phyloP scores from a whole-genome alignment of 805 yeast genomes.

The Suhomyces tanzawaensis region DNA sequence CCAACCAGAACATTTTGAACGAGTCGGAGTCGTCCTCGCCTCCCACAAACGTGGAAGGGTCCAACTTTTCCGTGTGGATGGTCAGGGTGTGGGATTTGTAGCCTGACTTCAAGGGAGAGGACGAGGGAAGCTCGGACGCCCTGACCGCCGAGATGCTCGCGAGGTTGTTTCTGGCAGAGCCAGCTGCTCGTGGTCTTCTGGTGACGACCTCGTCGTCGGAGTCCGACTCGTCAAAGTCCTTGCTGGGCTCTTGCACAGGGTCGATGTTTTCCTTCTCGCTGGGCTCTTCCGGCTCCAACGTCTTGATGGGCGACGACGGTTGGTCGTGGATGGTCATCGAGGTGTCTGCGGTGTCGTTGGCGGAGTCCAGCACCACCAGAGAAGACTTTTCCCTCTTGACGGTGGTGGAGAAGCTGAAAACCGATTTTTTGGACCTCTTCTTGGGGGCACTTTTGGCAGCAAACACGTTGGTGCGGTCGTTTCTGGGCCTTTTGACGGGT shows the following conservation, averaged over 20 bases:
- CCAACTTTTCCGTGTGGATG: constrained; percentile 35
- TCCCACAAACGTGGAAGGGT: constrained; percentile 20
- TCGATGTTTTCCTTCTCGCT: constrained; percentile 14
- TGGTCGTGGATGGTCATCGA: constrained; percentile 24
- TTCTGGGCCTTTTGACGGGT: constrained; percentile 17
- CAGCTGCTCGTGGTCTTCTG: constrained; percentile 49
- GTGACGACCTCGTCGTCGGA: constrained; percentile 56
- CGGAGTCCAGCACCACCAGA: constrained; percentile 2
- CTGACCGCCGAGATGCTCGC: constrained; percentile 41
- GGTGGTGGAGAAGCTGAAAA: constrained; percentile 27
- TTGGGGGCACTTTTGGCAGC: constrained; percentile 7
- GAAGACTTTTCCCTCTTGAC: constrained; percentile 17
- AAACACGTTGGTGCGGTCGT: constrained; percentile 12
- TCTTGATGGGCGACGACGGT: constrained; percentile 40
- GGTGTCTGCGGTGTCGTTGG: constrained; percentile 3
- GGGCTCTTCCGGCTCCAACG: background rate
- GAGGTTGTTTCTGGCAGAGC: constrained; percentile 36
- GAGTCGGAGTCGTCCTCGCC: constrained; percentile 28
- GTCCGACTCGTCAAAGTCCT: constrained; percentile 26
- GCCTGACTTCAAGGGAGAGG: constrained; percentile 20
- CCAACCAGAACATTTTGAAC: constrained; percentile 85
- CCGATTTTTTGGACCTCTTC: constrained; percentile 20
- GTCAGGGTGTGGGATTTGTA: constrained; percentile 14
- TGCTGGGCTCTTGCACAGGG: constrained; percentile 7
- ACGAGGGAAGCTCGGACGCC: constrained; percentile 22